Evolutionary conservation across 768 basidiomycete species (phyloP).

Genomic region (Fomitopsis pulvina): DNA sequence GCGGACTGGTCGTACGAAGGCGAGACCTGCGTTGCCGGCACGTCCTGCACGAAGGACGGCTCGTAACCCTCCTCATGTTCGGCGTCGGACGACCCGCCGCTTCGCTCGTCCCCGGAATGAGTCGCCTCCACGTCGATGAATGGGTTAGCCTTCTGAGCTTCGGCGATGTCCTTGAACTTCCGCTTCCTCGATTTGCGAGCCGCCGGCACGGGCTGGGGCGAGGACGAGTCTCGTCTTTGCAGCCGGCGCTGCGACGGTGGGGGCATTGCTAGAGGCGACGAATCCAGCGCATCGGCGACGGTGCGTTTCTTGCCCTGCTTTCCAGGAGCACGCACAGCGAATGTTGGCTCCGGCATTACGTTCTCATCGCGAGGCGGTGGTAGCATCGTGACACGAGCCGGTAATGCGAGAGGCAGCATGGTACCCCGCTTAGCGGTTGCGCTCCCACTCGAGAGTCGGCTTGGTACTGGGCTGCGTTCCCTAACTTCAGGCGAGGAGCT

Average conservation of each 20-base stretch:
- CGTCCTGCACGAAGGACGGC: constrained; percentile 54
- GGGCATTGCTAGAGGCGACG: constrained; percentile 25
- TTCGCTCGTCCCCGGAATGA: constrained; percentile 78
- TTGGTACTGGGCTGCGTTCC: background rate
- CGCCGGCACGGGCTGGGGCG: constrained; percentile 16
- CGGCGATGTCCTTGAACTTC: constrained; percentile 22
- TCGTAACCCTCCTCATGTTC: constrained; percentile 64
- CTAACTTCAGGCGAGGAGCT: background rate
- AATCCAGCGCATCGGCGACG: constrained; percentile 7
- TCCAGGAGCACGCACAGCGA: constrained; percentile 38
- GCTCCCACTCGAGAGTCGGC: background rate
- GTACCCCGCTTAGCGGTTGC: background rate
- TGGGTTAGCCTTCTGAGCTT: constrained; percentile 33
- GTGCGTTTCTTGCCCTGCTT: constrained; percentile 22
- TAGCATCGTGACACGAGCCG: constrained; percentile 19
- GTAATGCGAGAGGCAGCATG: constrained; percentile 33
- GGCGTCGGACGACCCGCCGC: constrained; percentile 53
- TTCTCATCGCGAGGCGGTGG: constrained; percentile 13
- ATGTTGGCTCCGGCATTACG: constrained; percentile 32
- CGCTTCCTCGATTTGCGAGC: constrained; percentile 20
- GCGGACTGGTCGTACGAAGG: constrained; percentile 69
- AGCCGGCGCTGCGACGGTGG: constrained; percentile 28
- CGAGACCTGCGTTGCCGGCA: constrained; percentile 60
- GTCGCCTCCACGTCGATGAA: constrained; percentile 65
- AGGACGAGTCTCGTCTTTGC: constrained; percentile 10